Conservation (phyloP, 345 rosid species). For the Hypericum perforatum region DNA sequence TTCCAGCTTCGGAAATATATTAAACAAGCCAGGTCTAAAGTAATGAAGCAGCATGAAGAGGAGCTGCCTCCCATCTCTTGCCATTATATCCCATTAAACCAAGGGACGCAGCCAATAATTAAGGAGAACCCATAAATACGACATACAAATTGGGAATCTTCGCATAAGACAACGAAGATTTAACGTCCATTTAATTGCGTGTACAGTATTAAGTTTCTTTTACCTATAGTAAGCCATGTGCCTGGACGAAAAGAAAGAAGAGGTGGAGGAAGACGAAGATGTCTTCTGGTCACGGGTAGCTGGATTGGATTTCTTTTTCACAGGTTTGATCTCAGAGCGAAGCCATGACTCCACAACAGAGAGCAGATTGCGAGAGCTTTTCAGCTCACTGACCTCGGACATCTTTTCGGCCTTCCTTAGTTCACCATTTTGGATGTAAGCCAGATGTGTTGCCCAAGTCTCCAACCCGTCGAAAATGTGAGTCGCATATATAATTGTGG, state of each 20-base stretch:
- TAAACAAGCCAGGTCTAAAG: too few species aligned
- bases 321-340: conserved; percentile 53
- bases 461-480: conserved; percentile 91
- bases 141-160: too few species aligned
- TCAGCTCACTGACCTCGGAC: conserved; percentile 50
- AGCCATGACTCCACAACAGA: conserved; percentile 85
- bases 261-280: conserved; percentile 41
- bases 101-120: too few species aligned
- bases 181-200: too few species aligned
- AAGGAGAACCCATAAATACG: too few species aligned
- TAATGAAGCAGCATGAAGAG: too few species aligned
- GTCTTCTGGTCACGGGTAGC: conserved; percentile 36
- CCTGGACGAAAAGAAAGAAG: conserved; percentile 67
- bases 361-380: conserved; percentile 56
- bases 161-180: too few species aligned
- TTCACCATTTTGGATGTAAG: conserved; percentile 78
- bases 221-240: conserved; percentile 72
- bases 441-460: conserved; percentile 84
- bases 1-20: too few species aligned
- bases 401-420: conserved; percentile 46
- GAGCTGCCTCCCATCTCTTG: too few species aligned
- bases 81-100: too few species aligned
- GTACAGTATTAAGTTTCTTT: too few species aligned
- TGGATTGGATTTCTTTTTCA: conserved; percentile 39
- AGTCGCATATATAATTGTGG: conserved; percentile 82